These are phyloP conservation scores for Sicyos baderoa DNA, from an alignment of 306 rosid species.

Conservation along the genomic window DNA sequence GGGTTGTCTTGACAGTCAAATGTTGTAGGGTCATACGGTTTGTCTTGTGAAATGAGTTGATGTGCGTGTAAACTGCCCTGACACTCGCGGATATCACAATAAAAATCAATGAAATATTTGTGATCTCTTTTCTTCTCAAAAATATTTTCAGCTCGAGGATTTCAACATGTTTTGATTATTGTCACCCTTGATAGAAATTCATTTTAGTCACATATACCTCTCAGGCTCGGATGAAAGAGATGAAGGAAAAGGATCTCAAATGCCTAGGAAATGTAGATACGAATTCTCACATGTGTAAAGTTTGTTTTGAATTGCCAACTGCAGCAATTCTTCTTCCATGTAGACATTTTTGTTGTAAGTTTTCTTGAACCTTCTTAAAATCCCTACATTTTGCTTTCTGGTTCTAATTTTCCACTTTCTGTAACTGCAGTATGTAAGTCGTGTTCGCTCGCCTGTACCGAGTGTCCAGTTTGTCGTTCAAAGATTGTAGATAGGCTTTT, in stretches of 20 bases:
- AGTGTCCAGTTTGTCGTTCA: conserved; percentile 95
- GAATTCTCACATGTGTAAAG: conserved; percentile 89
- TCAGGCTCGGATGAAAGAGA: conserved; percentile 96
- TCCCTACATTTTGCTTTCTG: not conserved
- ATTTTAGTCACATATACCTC: not conserved
- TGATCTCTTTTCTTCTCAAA: too few relatives aligned
- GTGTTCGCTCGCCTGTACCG: conserved; percentile 95
- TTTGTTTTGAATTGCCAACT: conserved; percentile 90
- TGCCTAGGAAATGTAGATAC: conserved; percentile 73
- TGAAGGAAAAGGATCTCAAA: conserved; percentile 84
- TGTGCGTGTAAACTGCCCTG: too few relatives aligned
- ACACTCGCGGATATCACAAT: too few relatives aligned
- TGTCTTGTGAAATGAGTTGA: too few relatives aligned
- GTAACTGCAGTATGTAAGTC: conserved; percentile 69
- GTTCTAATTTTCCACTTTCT: not conserved
- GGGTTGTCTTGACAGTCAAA: too few relatives aligned
- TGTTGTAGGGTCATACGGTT: too few relatives aligned
- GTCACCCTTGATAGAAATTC: too few relatives aligned
- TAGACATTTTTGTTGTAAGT: conserved; percentile 94
- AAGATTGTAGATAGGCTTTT: conserved; percentile 94
- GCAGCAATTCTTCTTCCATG: conserved; percentile 96
- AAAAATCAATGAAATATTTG: too few relatives aligned
- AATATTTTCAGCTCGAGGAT: too few relatives aligned
- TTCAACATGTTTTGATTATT: too few relatives aligned
- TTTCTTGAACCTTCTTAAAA: not conserved